Evolutionary conservation across 148 eudicot genomes (phyloP).

Genomic region (Amaranthus hypochondriacus): DNA sequence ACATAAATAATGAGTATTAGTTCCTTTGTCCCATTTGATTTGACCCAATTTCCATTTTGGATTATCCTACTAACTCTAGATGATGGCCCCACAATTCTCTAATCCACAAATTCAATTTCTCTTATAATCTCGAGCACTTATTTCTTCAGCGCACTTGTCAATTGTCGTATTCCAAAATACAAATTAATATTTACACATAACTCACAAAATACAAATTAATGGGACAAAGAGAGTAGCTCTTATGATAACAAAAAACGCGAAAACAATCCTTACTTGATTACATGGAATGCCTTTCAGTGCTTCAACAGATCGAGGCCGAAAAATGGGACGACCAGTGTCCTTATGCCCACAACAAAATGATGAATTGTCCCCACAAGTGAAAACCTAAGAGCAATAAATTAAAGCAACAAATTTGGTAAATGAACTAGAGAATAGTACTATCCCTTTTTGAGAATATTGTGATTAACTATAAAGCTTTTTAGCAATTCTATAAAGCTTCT

Average conservation of each 20-base stretch:
- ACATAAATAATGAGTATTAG: too few species aligned
- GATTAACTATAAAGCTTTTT: too few species aligned
- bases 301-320: constrained; percentile 80
- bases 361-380: constrained; percentile 95
- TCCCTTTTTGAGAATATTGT: too few species aligned
- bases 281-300: constrained; percentile 74
- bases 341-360: constrained; percentile 85
- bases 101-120: too few species aligned
- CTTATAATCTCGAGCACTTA: too few species aligned
- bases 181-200: background rate
- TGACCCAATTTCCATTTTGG: too few species aligned
- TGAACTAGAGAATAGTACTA: too few species aligned
- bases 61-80: too few species aligned
- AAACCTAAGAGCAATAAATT: constrained; percentile 47
- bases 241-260: background rate
- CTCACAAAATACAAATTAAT: background rate
- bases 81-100: too few species aligned
- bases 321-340: constrained; percentile 81
- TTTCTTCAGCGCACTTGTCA: too few species aligned
- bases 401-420: background rate
- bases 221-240: background rate
- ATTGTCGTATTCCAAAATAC: too few species aligned
- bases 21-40: too few species aligned
- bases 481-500: background rate
- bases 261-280: constrained; percentile 54